Conservation (phyloP, 2,329 filamentous ascomycete species). For the Xylaria digitata region DNA sequence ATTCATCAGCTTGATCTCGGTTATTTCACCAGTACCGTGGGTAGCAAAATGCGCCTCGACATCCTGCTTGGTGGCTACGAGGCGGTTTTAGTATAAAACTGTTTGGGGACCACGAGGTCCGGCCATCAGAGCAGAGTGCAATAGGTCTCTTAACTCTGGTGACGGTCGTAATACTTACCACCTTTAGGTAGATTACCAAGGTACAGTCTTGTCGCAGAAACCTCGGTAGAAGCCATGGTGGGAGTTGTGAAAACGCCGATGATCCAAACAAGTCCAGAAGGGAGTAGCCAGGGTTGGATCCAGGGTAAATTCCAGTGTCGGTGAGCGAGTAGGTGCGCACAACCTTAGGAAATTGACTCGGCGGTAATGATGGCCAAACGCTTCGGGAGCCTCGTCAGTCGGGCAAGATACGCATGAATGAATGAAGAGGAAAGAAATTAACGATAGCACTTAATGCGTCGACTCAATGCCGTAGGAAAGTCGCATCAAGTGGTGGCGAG, state of each 20-base stretch:
- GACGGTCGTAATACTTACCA: constrained; percentile 69
- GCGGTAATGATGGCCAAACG: constrained; percentile 4
- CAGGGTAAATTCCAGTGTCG: constrained; percentile 19
- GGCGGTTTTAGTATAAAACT: constrained; percentile 29
- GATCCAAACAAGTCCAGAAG: constrained; percentile 28
- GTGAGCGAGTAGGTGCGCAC: constrained; percentile 22
- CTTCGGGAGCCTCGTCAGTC: constrained; percentile 6
- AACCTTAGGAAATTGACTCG: constrained; percentile 2
- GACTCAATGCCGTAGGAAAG: constrained; percentile 9
- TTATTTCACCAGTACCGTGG: constrained; percentile 97
- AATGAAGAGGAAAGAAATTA: neutral
- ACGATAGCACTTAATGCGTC: constrained; percentile 11
- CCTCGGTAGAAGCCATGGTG: constrained; percentile 62
- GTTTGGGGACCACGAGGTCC: constrained; percentile 16
- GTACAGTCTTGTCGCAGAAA: constrained; percentile 95
- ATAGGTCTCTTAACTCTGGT: neutral
- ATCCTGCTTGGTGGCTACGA: constrained; percentile 82
- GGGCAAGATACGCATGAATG: neutral
- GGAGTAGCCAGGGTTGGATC: constrained; percentile 10
- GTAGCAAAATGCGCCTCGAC: constrained; percentile 95
- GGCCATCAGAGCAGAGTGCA: constrained; percentile 13
- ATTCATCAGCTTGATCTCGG: constrained; percentile 99
- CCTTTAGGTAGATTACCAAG: constrained; percentile 96
- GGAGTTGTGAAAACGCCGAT: constrained; percentile 21
- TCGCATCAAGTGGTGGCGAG: constrained; percentile 6